A percentile compares a stretch with the other conserved stretches of the same genome.
Evolutionary conservation across 495 filamentous ascomycete genomes (phyloP).

Genomic region (Delitschia confertaspora): DNA sequence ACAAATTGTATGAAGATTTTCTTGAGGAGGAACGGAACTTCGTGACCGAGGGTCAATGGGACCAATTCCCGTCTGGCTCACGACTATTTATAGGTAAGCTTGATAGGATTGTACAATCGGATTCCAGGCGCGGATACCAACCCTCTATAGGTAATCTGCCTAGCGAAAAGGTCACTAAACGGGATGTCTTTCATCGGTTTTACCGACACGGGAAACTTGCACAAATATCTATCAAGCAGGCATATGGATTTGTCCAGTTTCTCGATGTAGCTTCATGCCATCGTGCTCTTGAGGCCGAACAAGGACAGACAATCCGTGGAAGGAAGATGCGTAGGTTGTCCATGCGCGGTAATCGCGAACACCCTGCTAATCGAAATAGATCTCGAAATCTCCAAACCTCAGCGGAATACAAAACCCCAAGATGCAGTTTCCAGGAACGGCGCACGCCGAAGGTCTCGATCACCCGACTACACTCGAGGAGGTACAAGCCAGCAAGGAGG

Average conservation of each 20-base stretch:
- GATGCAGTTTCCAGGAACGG: constrained; percentile 30
- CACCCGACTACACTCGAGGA: constrained; percentile 57
- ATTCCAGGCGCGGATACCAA: neutral
- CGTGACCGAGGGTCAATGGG: constrained; percentile 85
- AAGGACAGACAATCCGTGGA: constrained; percentile 69
- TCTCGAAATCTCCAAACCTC: constrained; percentile 84
- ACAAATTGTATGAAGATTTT: constrained; percentile 77
- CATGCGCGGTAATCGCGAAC: neutral
- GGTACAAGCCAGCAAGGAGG: constrained; percentile 23
- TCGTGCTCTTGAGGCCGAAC: constrained; percentile 62
- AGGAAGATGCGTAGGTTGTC: constrained; percentile 78
- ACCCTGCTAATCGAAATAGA: constrained; percentile 45
- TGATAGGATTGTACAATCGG: neutral
- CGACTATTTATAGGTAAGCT: constrained; percentile 84
- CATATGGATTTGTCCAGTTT: constrained; percentile 96
- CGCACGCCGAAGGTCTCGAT: constrained; percentile 51
- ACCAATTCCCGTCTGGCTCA: constrained; percentile 78
- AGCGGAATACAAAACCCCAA: constrained; percentile 59
- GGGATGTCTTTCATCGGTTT: constrained; percentile 86
- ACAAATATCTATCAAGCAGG: constrained; percentile 93
- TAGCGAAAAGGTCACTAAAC: constrained; percentile 85
- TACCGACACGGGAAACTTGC: constrained; percentile 77
- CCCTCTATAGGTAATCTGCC: constrained; percentile 70
- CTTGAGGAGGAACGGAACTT: constrained; percentile 67
- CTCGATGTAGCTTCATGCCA: constrained; percentile 64